Percentiles rank a stretch among this genome's conserved stretches.
These are phyloP conservation scores for Rhodomyrtus tomentosa DNA, from an alignment of 345 rosid genomes.

Conservation along the genomic window DNA sequence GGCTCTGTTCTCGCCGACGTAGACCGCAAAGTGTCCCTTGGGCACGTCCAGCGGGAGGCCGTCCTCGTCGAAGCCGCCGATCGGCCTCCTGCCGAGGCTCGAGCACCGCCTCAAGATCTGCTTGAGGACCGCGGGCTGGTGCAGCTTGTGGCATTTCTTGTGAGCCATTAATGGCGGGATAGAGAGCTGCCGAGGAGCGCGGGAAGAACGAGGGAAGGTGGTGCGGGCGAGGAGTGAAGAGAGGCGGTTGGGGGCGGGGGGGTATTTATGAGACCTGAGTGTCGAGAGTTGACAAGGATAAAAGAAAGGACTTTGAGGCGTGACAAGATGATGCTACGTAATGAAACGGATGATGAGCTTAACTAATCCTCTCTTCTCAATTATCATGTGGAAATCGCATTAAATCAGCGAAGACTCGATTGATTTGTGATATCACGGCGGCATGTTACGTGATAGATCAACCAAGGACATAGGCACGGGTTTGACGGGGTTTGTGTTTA, in stretches of 20 bases:
- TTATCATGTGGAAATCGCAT: not conserved
- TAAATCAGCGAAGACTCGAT: not conserved
- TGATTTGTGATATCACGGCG: not conserved
- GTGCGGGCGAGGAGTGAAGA: not conserved
- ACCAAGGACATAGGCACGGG: not conserved
- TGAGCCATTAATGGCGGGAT: constrained; percentile 11
- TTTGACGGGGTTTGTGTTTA: not conserved
- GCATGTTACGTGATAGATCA: not conserved
- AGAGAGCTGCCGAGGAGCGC: not conserved
- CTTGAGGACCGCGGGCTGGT: constrained; percentile 26
- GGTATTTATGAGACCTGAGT: not conserved
- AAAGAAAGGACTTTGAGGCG: not conserved
- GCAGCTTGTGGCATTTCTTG: constrained; percentile 21
- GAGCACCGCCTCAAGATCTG: constrained; percentile 38
- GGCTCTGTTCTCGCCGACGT: constrained; percentile 70
- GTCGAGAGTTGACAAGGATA: not conserved
- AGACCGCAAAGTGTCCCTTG: constrained; percentile 88
- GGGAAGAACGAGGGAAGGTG: not conserved
- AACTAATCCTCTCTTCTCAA: not conserved
- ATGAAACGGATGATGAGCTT: not conserved
- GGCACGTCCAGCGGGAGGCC: constrained; percentile 69
- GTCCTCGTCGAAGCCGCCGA: constrained; percentile 1
- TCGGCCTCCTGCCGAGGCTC: constrained; percentile 26
- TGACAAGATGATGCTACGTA: not conserved
- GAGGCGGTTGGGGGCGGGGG: not conserved